Base-by-base conservation (phyloP, 371 early-diverging fungal species). In the Chytridium lagenaria region DNA sequence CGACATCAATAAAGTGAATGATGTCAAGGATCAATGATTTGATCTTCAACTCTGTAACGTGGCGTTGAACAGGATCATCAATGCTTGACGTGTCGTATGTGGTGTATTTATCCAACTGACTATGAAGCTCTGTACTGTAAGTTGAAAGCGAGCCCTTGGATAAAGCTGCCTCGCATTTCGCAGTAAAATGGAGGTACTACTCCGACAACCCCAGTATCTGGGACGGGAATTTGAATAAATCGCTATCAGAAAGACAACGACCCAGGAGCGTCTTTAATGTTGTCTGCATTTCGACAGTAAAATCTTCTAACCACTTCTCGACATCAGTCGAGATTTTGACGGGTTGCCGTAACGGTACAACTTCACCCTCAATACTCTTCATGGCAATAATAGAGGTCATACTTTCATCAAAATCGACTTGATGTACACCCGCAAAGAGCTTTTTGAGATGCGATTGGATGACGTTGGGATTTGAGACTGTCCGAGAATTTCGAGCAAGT, bases 401-500 rank as follows among this genome's bases (percentile, higher is more conserved):
- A 1, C 68, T 49, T 12, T 77, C 75, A 63, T 84, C 80, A 69
- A 88, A 83, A 30, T 77, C 67, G 7, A 86, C 86, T 50, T 70
- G 68, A 50, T 84, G 73, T 1, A 86, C 84, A 2, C 87, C 88
- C 0, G 84, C 83, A 79, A 86, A 86, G 36, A 88, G 74, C 72
- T 87, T 88, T 38, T 86, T 84, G 50, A 87, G 69, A 66, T 87
- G 87, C 1, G 77, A 66, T 69, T 87, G 85, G 51, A 88, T 81
- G 1, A 87, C 83, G 22, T 73, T 68, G 22, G 85, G 85, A 64
- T 87, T 50, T 79, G 74, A 1, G 84, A 77, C 61, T 86, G 86
- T n/a, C 85, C 85, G 33, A 87, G 69, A 51, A 88, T 84, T 67
- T 88, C 87, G 5, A 88, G 78, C 61, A 87, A 65, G 59, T 87